Conservation (phyloP, 176 grass and related monocot species). For the Zea mays region Zm-B73-REFERENCE-NAM-5.0 NC_050101.1:154534001-154534500, state of each 20-base stretch:
- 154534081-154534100: not conserved
- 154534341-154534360: not conserved
- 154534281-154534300: slow-evolving; percentile 42
- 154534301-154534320: slow-evolving; percentile 13
- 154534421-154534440: slow-evolving; percentile 29
- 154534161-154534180: no score
- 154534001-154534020: no score
- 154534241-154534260: not conserved
- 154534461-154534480: not conserved
- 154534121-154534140: no score
- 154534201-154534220: not conserved
- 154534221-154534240: not conserved
- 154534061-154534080: not conserved
- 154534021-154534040: not conserved
- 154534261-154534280: not conserved
- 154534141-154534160: no score
- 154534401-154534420: slow-evolving; percentile 15
- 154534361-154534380: slow-evolving; percentile 31
- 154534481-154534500: slow-evolving; percentile 31
- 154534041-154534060: not conserved
- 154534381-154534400: slow-evolving; percentile 25
- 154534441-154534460: not conserved
- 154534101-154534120: no score
- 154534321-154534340: not conserved
- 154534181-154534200: no score